Evolutionary conservation across 768 basidiomycete genomes (phyloP).

Genomic region (Crucibulum laeve): DNA sequence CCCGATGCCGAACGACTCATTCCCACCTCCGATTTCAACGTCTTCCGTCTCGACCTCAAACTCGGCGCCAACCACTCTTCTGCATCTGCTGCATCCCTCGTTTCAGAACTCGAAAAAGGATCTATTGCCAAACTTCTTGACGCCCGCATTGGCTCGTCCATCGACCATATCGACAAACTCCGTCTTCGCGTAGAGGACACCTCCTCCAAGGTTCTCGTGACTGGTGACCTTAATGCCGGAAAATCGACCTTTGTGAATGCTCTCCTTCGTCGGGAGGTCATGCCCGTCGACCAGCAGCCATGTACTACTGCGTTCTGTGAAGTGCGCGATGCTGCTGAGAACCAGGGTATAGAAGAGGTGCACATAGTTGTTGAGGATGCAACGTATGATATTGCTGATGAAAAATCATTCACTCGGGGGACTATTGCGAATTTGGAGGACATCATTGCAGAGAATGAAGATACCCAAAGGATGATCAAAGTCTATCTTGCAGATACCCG

Average conservation of each 20-base stretch:
- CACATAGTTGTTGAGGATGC: conserved; percentile 72
- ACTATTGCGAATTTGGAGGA: conserved; percentile 69
- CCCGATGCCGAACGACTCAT: conserved; percentile 27
- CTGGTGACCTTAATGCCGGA: conserved; percentile 96
- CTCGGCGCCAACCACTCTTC: conserved; percentile 73
- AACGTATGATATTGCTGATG: conserved; percentile 66
- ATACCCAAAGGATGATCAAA: conserved; percentile 73
- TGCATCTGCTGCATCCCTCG: conserved; percentile 64
- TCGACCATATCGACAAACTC: conserved; percentile 81
- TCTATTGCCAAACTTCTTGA: conserved; percentile 92
- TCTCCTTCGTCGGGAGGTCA: conserved; percentile 81
- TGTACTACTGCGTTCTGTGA: conserved; percentile 97
- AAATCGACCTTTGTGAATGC: conserved; percentile 99
- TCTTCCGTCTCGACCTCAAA: conserved; percentile 90
- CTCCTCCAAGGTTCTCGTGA: conserved; percentile 94
- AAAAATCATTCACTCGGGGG: conserved; percentile 71
- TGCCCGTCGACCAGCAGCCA: conserved; percentile 98
- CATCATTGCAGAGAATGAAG: conserved; percentile 74
- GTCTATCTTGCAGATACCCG: conserved; percentile 85
- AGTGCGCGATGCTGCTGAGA: conserved; percentile 87
- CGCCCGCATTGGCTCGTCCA: conserved; percentile 70
- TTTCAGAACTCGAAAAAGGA: conserved; percentile 87
- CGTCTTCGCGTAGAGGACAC: conserved; percentile 85
- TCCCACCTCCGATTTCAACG: conserved; percentile 67
- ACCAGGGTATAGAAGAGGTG: conserved; percentile 76